Evolutionary conservation across 163 green algal genomes (phyloP).

Genomic region (Dunaliella salina): DNA sequence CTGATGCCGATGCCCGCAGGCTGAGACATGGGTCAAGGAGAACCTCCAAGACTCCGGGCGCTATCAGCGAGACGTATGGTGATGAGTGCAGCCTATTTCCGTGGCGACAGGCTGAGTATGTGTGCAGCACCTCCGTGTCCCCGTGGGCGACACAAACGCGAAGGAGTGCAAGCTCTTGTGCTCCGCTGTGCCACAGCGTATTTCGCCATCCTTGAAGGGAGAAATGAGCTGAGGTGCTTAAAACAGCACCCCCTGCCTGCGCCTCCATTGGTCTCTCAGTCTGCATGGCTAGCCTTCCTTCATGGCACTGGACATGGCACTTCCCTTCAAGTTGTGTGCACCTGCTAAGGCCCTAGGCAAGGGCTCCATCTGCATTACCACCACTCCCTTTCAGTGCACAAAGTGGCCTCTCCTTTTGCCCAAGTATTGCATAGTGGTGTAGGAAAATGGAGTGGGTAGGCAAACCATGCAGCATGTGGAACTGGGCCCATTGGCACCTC

Average conservation of each 20-base stretch:
- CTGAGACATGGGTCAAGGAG: slow-evolving; percentile 64
- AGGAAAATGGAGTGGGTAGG: too few species aligned
- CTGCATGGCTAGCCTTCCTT: too few species aligned
- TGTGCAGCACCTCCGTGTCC: not conserved
- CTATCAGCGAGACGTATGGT: slow-evolving; percentile 86
- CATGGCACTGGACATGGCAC: too few species aligned
- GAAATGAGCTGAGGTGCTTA: too few species aligned
- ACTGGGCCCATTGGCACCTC: too few species aligned
- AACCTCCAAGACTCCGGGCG: slow-evolving; percentile 51
- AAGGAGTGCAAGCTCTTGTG: not conserved
- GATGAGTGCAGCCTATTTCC: not conserved
- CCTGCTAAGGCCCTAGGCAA: too few species aligned
- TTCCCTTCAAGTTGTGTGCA: too few species aligned
- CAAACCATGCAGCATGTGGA: too few species aligned
- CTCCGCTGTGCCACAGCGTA: not conserved
- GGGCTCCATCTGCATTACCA: not conserved
- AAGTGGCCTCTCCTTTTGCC: not conserved
- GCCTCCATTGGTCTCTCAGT: too few species aligned
- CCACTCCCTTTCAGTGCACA: not conserved
- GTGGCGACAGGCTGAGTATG: not conserved
- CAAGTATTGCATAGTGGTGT: too few species aligned
- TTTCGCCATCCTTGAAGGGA: too few species aligned
- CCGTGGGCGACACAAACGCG: not conserved
- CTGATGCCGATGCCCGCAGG: slow-evolving; percentile 13
- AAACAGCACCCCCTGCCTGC: not conserved